Evolutionary conservation across 169 alveolate species (phyloP), one percentile per base, ranked within the genome.

Genomic region (Babesia microti): DNA sequence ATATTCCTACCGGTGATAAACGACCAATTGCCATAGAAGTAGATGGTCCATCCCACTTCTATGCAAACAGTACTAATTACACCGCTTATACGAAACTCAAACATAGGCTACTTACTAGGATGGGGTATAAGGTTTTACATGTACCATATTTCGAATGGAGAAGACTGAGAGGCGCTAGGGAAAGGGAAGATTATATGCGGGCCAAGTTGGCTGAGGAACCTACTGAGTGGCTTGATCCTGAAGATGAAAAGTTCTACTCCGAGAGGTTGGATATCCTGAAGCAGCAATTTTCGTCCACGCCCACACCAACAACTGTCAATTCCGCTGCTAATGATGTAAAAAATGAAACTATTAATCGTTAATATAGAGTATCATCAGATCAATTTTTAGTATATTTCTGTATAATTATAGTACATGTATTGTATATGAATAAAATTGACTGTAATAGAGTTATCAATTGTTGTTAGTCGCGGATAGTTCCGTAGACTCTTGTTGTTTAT

Each of bases 31-130:
- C 76, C 19, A 87, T 87, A 22, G 94, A 87, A 41, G 94, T 87
- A 22, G 94, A 87, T 49, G 94, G 94, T n/a, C 94, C 94, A 0
- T 72, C 89, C 17, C 94, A 87, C 59, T 87, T 87, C 46, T 87
- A 87, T 34, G 89, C 92, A 19, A 84, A 84, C 66, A 82, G 88
- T 42, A 71, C 79, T 9, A 66, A 81, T 34, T 79, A 87, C 67
- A 78, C 87, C 0, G 82, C 87, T 4, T 78, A 78, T 51, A 81
- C 92, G 33, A 87, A 87, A 69, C 53, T 87, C 58, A 87, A 87
- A 68, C 94, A 87, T 58, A 59, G 94, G n/a, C 82, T 87, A 11
- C 53, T 87, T 48, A 87, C 92, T 4, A 67, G 89, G 14, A 76
- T 87, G 89, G 94, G 94, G 9, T 75, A 75, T 56, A 60, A 59